Percentiles rank a stretch among this genome's conserved stretches.
Conservation (phyloP, 2,329 filamentous ascomycete species). For the Lachnellula occidentalis region DNA sequence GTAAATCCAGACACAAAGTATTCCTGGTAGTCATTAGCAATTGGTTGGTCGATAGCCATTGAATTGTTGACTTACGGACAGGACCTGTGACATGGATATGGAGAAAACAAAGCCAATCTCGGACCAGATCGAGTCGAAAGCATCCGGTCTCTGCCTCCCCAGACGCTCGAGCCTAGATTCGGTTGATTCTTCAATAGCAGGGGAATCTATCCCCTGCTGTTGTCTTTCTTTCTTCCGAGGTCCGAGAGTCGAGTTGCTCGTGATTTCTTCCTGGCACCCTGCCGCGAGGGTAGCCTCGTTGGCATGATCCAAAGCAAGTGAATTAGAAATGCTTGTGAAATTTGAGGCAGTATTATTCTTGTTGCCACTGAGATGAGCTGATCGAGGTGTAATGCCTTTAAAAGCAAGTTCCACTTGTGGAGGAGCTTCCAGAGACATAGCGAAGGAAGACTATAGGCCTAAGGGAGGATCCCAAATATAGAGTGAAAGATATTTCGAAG, state of each 20-base stretch:
- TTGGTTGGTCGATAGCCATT: not conserved
- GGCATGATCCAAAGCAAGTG: not conserved
- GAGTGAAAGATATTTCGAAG: not conserved
- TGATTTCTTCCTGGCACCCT: constrained; percentile 1
- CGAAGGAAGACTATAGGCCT: not conserved
- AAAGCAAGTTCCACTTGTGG: not conserved
- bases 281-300: not conserved
- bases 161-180: constrained; percentile 44
- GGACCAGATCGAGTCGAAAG: constrained; percentile 45
- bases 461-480: not conserved
- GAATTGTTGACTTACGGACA: constrained; percentile 37
- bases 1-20: constrained; percentile 70
- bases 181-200: constrained; percentile 25
- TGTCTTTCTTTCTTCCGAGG: constrained; percentile 11
- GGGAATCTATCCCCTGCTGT: constrained; percentile 1
- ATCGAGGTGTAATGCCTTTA: not conserved
- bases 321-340: not conserved
- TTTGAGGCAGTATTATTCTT: not conserved
- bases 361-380: not conserved
- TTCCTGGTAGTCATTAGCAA: constrained; percentile 37
- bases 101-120: constrained; percentile 57
- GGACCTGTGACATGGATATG: constrained; percentile 52
- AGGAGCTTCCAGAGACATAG: not conserved
- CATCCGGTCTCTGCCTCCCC: constrained; percentile 50
- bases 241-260: constrained; percentile 6